Evolutionary conservation across 805 yeast species (phyloP), one percentile per base, ranked within the genome.

Genomic region (Yarrowia bubula): DNA sequence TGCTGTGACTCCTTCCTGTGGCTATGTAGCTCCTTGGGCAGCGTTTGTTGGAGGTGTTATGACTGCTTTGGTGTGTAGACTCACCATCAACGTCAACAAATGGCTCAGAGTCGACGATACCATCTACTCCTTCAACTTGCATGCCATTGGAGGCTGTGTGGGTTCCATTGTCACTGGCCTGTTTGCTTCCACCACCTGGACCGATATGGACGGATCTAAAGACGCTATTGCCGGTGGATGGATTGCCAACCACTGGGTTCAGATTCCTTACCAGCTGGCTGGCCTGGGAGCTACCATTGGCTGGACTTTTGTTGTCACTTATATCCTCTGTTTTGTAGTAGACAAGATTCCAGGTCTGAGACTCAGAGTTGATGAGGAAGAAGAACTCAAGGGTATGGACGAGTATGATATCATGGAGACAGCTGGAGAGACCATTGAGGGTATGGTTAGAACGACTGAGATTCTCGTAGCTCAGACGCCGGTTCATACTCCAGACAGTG

Each of bases 1-100:
- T 55, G 95, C 95, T 74, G 88, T 93, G 68, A 95, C 98, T 3
- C 98, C 99, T 60, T 98, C 93, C 69, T 98, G 98, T 32, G 98
- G 98, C 68, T 92, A 80, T 74, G 93, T 91, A 50, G 95, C 96
- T 64, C 85, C 90, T 65, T 90, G 92, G 58, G 58, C 58, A 35
- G 58, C 58, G 5, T 37, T 51, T n/a, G 11, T 14, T 1, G 58
- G 58, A 18, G 58, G 18, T 4, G 8, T 51, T 5, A 51, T 51
- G 35, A 51, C 58, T 1, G 58, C 58, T n/a, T 11, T 51, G 33
- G 58, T 51, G 8, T 51, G 58, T 14, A 7, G 43, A 37, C 3
- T 51, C n/a, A 51, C 58, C 8, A n/a, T 51, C 9, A 51, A 51
- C n/a, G 43, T 51, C n/a, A 51, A 51, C 35, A 51, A 51, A n/a